Evolutionary conservation across 2,329 filamentous ascomycete species (phyloP).

Genomic region (Byssothecium circinans): DNA sequence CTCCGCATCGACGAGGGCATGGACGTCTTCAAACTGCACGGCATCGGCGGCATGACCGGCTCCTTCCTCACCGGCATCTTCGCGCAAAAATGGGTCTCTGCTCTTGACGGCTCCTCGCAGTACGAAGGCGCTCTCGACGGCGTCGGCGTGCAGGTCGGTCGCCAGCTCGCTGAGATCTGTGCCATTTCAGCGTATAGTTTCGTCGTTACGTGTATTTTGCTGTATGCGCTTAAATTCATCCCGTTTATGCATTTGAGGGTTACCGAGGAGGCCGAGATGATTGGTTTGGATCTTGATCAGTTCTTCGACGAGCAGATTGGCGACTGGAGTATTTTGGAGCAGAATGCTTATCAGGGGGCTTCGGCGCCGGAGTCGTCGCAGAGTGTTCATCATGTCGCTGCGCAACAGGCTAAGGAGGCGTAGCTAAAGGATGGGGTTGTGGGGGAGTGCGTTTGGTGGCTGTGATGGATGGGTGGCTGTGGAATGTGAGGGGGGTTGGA

Average conservation of each 20-base stretch:
- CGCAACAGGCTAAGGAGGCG: not conserved
- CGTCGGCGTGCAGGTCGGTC: conserved; percentile 57
- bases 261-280: conserved; percentile 57
- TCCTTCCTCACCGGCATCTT: conserved; percentile 62
- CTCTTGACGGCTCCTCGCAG: conserved; percentile 54
- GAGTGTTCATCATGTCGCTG: not conserved
- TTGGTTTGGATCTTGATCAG: conserved; percentile 58
- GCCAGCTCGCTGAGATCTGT: conserved; percentile 59
- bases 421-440: conserved; percentile 42
- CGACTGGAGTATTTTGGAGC: conserved; percentile 49
- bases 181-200: conserved; percentile 59
- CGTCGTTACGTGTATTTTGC: conserved; percentile 54
- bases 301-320: conserved; percentile 62
- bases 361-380: not conserved
- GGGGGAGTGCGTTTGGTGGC: conserved; percentile 48
- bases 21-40: conserved; percentile 63
- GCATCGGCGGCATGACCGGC: conserved; percentile 60
- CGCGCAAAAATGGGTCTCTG: conserved; percentile 51
- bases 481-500: conserved; percentile 26
- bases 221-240: conserved; percentile 57
- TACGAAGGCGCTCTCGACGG: conserved; percentile 55
- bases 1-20: conserved; percentile 60
- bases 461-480: conserved; percentile 42
- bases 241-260: conserved; percentile 59
- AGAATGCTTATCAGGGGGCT: conserved; percentile 20